phyloP scores from a whole-genome alignment of 495 filamentous ascomycete genomes.

The Podospora pseudopauciseta region DNA sequence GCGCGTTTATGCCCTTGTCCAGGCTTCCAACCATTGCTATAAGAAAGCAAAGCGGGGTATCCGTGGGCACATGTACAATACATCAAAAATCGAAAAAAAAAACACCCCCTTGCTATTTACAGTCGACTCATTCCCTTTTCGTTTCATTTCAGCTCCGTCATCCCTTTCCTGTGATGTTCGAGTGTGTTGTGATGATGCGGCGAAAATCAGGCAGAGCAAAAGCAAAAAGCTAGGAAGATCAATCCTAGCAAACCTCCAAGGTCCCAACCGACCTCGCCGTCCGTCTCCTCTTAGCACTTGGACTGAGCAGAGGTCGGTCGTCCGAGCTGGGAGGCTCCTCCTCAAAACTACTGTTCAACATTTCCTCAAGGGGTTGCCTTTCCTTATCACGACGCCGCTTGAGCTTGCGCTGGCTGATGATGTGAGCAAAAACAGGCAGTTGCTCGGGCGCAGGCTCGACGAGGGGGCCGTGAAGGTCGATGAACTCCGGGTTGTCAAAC shows the following conservation, averaged over 20 bases:
- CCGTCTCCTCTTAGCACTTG: slow-evolving; percentile 34
- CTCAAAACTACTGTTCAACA: slow-evolving; percentile 37
- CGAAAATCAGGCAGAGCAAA: background rate
- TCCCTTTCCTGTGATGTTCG: background rate
- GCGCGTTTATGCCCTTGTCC: background rate
- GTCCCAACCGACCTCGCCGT: slow-evolving; percentile 20
- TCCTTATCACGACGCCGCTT: slow-evolving; percentile 27
- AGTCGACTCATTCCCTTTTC: background rate
- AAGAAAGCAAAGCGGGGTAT: background rate
- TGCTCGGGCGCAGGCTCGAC: slow-evolving; percentile 16
- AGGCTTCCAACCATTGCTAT: background rate
- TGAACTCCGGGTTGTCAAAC: slow-evolving; percentile 27
- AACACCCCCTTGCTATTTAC: background rate
- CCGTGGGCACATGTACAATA: background rate
- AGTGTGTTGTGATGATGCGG: background rate
- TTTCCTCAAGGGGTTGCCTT: slow-evolving; percentile 24
- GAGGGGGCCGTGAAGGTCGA: slow-evolving; percentile 36
- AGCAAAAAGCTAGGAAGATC: background rate
- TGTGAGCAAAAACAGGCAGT: background rate
- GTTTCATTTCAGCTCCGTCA: background rate
- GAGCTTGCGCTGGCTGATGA: slow-evolving; percentile 7
- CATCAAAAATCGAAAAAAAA: background rate
- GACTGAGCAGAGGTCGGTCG: slow-evolving; percentile 29
- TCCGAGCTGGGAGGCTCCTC: slow-evolving; percentile 30
- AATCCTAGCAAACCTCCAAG: slow-evolving; percentile 30